These are phyloP conservation scores for Biscogniauxia marginata DNA, from an alignment of 2,329 filamentous ascomycete species.

Conservation along the genomic window DNA sequence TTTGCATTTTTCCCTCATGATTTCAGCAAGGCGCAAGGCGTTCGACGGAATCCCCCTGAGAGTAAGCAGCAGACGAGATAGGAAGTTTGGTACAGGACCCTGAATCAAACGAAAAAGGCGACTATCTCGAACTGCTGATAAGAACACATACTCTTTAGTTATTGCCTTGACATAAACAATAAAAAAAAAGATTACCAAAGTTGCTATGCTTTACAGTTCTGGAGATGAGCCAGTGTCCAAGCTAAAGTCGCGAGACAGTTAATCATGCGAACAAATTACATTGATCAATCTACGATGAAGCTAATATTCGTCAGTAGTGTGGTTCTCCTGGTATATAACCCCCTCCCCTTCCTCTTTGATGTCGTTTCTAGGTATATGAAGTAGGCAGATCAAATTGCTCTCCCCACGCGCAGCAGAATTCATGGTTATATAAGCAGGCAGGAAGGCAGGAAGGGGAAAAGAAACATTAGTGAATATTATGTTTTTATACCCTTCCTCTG, in stretches of 20 bases:
- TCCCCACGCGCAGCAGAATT: too few species aligned
- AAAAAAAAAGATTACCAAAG: not conserved
- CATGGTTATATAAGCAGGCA: too few species aligned
- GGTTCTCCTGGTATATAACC: too few species aligned
- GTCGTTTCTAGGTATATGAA: too few species aligned
- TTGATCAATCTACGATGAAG: too few species aligned
- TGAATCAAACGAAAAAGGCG: not conserved
- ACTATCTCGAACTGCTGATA: not conserved
- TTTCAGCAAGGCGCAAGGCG: slow-evolving; percentile 40
- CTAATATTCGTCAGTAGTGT: too few species aligned
- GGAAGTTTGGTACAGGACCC: not conserved
- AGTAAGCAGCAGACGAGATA: not conserved
- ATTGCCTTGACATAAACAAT: not conserved
- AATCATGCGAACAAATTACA: not conserved
- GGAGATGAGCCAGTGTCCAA: not conserved
- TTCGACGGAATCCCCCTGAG: slow-evolving; percentile 10
- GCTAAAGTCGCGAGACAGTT: not conserved
- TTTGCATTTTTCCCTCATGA: slow-evolving; percentile 30
- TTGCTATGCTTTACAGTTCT: not conserved
- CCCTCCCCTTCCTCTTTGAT: too few species aligned
- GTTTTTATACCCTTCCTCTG: too few species aligned
- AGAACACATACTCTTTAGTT: not conserved
- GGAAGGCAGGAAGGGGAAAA: too few species aligned
- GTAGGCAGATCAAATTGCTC: too few species aligned
- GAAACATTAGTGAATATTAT: too few species aligned